phyloP scores from a whole-genome alignment of 805 yeast genomes.

The Wickerhamomyces alni region DNA sequence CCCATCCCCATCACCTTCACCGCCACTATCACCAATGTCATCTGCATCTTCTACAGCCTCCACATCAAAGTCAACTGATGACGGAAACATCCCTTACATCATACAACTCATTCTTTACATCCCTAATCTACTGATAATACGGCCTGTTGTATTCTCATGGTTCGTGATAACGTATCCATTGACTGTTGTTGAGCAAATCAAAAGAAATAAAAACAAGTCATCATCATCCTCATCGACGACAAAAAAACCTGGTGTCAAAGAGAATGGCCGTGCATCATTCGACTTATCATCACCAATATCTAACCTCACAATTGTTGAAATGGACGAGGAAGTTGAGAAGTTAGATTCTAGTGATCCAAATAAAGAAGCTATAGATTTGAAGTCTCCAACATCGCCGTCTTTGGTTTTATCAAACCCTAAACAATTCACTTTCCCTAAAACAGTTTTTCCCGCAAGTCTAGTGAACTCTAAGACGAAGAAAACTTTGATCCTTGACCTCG shows the following conservation, averaged over 20 bases:
- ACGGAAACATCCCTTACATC: constrained; percentile 15
- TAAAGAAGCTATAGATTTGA: constrained; percentile 10
- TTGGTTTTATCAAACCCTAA: constrained; percentile 12
- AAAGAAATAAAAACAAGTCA: constrained; percentile 1
- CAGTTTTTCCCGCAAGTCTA: constrained; percentile 36
- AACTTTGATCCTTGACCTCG: constrained; percentile 81
- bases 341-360: constrained; percentile 5
- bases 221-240: background rate
- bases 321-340: constrained; percentile 18
- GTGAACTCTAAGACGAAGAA: constrained; percentile 41
- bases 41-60: no score
- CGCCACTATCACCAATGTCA: no score
- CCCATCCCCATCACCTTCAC: no score
- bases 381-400: constrained; percentile 21
- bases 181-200: constrained; percentile 30
- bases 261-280: background rate
- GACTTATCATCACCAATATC: constrained; percentile 1
- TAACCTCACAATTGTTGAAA: constrained; percentile 14
- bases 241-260: background rate
- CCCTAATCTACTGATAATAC: constrained; percentile 44
- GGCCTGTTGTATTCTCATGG: constrained; percentile 47
- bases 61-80: background rate
- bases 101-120: constrained; percentile 33
- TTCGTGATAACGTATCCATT: constrained; percentile 52
- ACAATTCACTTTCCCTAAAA: constrained; percentile 28